Conservation (phyloP, 768 basidiomycete species). For the Calocybe cyanea region DNA sequence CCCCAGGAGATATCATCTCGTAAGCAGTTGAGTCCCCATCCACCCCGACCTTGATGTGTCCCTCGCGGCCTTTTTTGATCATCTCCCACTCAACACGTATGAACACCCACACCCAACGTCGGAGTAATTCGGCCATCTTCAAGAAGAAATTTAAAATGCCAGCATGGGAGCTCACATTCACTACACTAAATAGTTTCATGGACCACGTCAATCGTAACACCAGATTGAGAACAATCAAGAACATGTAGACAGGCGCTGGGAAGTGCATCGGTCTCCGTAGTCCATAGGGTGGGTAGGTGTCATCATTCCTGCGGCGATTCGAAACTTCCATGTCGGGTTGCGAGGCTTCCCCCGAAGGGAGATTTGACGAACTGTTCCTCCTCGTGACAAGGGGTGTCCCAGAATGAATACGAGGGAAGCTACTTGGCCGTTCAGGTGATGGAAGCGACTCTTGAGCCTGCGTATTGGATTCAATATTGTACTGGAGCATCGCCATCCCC, state of each 20-base stretch:
- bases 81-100: constrained; percentile 96
- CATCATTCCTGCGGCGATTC: constrained; percentile 17
- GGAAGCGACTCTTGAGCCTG: constrained; percentile 22
- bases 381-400: constrained; percentile 24
- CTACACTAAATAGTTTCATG: constrained; percentile 82
- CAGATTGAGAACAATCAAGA: constrained; percentile 78
- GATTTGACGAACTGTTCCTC: constrained; percentile 7
- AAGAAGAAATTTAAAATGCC: constrained; percentile 84
- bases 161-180: constrained; percentile 75
- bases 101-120: constrained; percentile 99
- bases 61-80: constrained; percentile 49
- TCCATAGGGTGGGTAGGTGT: constrained; percentile 53
- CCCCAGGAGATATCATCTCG: constrained; percentile 36
- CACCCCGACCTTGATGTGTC: constrained; percentile 19
- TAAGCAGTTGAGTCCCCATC: constrained; percentile 34
- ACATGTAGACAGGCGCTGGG: constrained; percentile 80
- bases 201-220: constrained; percentile 92
- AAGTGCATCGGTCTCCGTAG: constrained; percentile 75
- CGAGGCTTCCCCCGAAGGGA: constrained; percentile 1
- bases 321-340: constrained; percentile 5
- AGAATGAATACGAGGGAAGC: constrained; percentile 46
- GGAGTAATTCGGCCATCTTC: constrained; percentile 82
- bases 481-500: constrained; percentile 77
- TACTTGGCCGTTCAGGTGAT: constrained; percentile 41
- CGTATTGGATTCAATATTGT: constrained; percentile 18